Percentiles rank a stretch among this genome's conserved stretches.
Conservation (phyloP, 306 rosid species). For the Quercus aquifolioides region DNA sequence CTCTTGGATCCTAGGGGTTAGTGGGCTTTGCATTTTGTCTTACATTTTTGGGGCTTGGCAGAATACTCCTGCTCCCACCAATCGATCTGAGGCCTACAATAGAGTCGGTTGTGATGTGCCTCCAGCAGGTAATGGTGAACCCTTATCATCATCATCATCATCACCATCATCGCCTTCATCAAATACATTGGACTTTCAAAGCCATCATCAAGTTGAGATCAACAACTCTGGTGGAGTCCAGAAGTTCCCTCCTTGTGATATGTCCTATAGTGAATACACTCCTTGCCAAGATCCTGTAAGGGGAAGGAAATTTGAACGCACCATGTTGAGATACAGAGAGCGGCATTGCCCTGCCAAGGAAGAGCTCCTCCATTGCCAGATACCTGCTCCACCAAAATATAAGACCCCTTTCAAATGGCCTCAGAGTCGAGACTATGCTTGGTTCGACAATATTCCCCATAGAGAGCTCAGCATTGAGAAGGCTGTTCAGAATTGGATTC, state of each 20-base stretch:
- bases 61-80: constrained; percentile 31
- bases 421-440: constrained; percentile 84
- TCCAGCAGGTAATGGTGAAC: neutral
- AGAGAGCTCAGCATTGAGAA: constrained; percentile 92
- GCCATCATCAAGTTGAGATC: constrained; percentile 66
- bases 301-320: constrained; percentile 66
- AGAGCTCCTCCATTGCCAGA: constrained; percentile 60
- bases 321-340: constrained; percentile 88
- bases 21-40: constrained; percentile 70
- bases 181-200: constrained; percentile 48
- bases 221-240: constrained; percentile 34
- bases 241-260: constrained; percentile 58
- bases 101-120: constrained; percentile 47
- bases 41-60: constrained; percentile 82
- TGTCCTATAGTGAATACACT: constrained; percentile 71
- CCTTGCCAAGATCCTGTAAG: constrained; percentile 80
- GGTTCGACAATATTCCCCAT: constrained; percentile 95
- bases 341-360: constrained; percentile 85
- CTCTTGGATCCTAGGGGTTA: constrained; percentile 70
- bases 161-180: constrained; percentile 12
- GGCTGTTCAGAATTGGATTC: constrained; percentile 96
- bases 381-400: constrained; percentile 91
- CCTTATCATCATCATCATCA: constrained; percentile 6
- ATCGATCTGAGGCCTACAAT: constrained; percentile 46
- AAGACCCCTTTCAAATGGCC: constrained; percentile 96